These are phyloP conservation scores for Beauveria scarabaeidicola DNA, from an alignment of 2,329 filamentous ascomycete genomes.

Conservation along the genomic window DNA sequence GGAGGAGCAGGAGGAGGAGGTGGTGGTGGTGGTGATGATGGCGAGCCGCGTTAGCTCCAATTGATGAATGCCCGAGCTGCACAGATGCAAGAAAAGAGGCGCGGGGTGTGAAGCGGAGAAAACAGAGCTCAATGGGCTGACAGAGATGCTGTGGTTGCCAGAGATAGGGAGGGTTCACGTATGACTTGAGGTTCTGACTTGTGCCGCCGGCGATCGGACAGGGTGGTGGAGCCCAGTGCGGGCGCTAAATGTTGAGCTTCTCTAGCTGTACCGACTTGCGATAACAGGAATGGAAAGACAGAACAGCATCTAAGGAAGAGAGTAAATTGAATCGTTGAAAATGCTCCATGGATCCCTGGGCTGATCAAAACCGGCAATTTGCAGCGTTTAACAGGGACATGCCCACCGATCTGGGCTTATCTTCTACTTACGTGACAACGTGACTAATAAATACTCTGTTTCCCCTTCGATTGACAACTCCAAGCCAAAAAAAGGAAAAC, in stretches of 20 bases:
- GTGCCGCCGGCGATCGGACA: slow-evolving; percentile 6
- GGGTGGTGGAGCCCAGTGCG: not conserved
- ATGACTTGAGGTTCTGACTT: slow-evolving; percentile 3
- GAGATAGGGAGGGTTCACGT: not conserved
- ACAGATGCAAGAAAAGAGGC: not conserved
- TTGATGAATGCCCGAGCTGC: not conserved
- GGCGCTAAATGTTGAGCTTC: not conserved
- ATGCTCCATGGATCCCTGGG: too few relatives aligned
- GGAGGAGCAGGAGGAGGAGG: not conserved
- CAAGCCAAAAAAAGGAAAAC: too few relatives aligned
- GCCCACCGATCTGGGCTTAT: too few relatives aligned
- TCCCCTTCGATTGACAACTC: too few relatives aligned
- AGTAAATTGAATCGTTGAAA: not conserved
- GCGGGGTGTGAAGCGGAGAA: not conserved
- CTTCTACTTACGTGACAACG: too few relatives aligned
- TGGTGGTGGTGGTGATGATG: not conserved
- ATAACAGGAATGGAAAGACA: not conserved
- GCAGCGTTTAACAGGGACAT: too few relatives aligned
- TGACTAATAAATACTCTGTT: too few relatives aligned
- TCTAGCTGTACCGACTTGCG: not conserved
- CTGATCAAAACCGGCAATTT: too few relatives aligned
- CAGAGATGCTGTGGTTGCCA: not conserved
- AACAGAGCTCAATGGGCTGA: too few relatives aligned
- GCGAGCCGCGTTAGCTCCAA: not conserved
- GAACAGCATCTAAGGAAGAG: not conserved